Percentiles rank a stretch among this genome's conserved stretches.
These are phyloP conservation scores for Fomitopsis schrenkii DNA, from an alignment of 1,284 basidiomycete genomes.

Conservation along the genomic window DNA sequence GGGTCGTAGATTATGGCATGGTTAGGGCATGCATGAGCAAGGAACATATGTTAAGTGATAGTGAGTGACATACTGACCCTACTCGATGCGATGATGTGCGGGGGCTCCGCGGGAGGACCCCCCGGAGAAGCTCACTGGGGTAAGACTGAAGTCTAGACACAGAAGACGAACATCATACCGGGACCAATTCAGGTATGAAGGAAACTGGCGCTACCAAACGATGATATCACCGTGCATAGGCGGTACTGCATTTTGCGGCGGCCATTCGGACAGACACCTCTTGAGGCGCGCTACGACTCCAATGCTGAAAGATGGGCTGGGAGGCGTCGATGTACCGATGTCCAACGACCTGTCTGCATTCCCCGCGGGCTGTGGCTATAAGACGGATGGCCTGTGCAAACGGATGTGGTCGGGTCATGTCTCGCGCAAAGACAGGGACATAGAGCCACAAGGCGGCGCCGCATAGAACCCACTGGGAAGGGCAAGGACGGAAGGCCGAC, in stretches of 20 bases:
- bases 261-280: not conserved
- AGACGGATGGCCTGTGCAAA: not conserved
- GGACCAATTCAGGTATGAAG: not conserved
- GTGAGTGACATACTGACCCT: not conserved
- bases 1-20: no score
- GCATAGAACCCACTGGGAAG: not conserved
- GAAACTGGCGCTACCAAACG: not conserved
- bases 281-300: not conserved
- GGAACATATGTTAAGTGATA: no score
- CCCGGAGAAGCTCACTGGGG: not conserved
- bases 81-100: not conserved
- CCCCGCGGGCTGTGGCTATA: not conserved
- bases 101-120: not conserved
- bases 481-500: not conserved
- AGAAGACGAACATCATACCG: not conserved
- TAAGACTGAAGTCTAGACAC: not conserved
- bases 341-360: not conserved
- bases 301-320: not conserved
- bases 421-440: not conserved
- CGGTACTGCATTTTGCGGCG: not conserved
- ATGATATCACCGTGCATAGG: slow-evolving; percentile 1
- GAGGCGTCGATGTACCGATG: not conserved
- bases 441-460: not conserved
- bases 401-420: not conserved
- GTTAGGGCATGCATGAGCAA: no score